phyloP scores from a whole-genome alignment of 208 protist species.

The Leishmania tarentolae region DNA sequence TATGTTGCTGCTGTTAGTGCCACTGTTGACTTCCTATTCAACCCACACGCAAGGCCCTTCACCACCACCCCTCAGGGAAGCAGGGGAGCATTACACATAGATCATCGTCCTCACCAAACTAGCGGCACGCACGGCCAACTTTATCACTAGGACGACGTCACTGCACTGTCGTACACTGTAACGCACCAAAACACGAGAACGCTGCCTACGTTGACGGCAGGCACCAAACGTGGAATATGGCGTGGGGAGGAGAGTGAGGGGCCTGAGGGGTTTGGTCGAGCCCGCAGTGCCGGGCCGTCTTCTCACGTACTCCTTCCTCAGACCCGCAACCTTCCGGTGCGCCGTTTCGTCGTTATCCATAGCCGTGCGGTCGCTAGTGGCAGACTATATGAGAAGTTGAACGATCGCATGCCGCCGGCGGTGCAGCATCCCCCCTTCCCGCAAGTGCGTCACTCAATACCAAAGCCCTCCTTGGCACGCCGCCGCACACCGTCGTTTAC shows the following conservation, averaged over 20 bases:
- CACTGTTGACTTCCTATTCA: not conserved
- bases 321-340: not conserved
- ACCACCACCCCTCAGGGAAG: not conserved
- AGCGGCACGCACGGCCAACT: not conserved
- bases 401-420: not conserved
- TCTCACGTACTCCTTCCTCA: not conserved
- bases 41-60: not conserved
- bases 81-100: not conserved
- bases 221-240: not conserved
- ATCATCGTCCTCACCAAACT: not conserved
- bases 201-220: no score
- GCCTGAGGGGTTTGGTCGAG: not conserved
- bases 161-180: not conserved
- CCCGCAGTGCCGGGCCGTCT: not conserved
- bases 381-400: not conserved
- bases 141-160: not conserved
- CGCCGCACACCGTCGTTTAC: constrained; percentile 59
- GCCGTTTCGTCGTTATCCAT: not conserved
- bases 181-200: not conserved
- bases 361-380: not conserved
- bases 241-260: not conserved
- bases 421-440: not conserved
- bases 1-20: not conserved
- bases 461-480: constrained; percentile 32
- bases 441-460: constrained; percentile 9